Percentiles rank a stretch among this genome's conserved stretches.
These are phyloP conservation scores for Takakia lepidozioides DNA, from an alignment of 225 moss, liverwort and hornwort species.

Conservation along the genomic window DNA sequence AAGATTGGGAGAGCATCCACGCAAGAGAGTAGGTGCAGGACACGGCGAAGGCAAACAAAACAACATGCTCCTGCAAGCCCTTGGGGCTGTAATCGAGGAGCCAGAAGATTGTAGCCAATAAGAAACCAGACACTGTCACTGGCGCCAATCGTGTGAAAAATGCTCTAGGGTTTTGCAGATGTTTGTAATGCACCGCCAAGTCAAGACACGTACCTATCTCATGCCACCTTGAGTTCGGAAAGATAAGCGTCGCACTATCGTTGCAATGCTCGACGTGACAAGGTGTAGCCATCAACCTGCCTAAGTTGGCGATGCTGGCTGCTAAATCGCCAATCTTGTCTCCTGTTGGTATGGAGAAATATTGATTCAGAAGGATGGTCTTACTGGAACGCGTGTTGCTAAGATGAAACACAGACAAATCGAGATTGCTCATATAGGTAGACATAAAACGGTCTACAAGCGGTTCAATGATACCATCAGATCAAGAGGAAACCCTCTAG, in stretches of 20 bases:
- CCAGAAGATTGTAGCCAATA: conserved; percentile 74
- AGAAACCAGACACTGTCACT: conserved; percentile 70
- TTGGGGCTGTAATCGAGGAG: conserved; percentile 49
- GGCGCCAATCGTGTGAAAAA: conserved; percentile 79
- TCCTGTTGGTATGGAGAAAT: conserved; percentile 48
- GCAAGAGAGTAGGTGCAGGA: conserved; percentile 81
- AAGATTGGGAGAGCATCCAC: conserved; percentile 88
- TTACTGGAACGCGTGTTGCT: too few species aligned
- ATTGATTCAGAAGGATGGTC: too few species aligned
- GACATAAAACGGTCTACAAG: conserved; percentile 56
- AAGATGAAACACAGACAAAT: background rate
- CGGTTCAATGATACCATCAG: conserved; percentile 66
- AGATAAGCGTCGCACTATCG: conserved; percentile 52
- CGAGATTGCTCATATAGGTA: conserved; percentile 17
- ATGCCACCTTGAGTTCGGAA: conserved; percentile 61
- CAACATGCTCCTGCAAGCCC: conserved; percentile 80
- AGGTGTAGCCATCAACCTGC: conserved; percentile 61
- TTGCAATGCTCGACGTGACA: conserved; percentile 66
- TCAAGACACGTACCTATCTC: conserved; percentile 70
- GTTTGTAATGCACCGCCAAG: conserved; percentile 68
- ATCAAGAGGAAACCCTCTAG: conserved; percentile 85
- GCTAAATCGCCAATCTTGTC: conserved; percentile 72
- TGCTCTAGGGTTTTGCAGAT: conserved; percentile 61
- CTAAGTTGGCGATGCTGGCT: conserved; percentile 76
- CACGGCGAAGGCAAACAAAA: conserved; percentile 93